Percentiles rank a stretch among this genome's conserved stretches.
These are phyloP conservation scores for Leucocoprinus birnbaumii DNA, from an alignment of 768 basidiomycete genomes.

Conservation along the genomic window DNA sequence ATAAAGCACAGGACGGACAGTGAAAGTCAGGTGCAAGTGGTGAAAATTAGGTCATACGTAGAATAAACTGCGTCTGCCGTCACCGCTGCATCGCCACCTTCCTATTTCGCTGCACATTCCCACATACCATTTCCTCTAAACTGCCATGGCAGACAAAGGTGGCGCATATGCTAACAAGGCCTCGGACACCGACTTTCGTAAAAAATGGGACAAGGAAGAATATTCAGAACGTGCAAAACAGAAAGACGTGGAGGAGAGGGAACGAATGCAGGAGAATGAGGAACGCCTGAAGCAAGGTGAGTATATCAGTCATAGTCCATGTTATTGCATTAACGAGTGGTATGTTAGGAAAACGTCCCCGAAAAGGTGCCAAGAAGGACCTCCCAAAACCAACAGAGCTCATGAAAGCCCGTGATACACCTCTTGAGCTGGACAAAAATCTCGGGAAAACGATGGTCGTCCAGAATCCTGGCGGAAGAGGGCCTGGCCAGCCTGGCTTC, in stretches of 20 bases:
- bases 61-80: neutral
- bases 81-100: neutral
- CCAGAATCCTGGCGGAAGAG: constrained; percentile 74
- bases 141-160: constrained; percentile 33
- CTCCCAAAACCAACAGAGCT: constrained; percentile 92
- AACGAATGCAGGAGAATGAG: constrained; percentile 85
- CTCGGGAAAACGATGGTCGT: constrained; percentile 95
- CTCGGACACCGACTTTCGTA: constrained; percentile 74
- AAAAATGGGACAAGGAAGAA: constrained; percentile 95
- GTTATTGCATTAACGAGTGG: constrained; percentile 5
- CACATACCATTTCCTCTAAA: neutral
- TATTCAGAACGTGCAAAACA: constrained; percentile 81
- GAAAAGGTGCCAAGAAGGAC: constrained; percentile 67
- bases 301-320: constrained; percentile 8
- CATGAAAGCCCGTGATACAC: constrained; percentile 82
- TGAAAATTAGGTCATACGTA: neutral
- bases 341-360: constrained; percentile 74
- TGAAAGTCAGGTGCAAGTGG: neutral
- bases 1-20: neutral
- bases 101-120: neutral
- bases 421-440: constrained; percentile 93
- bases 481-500: constrained; percentile 91
- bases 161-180: constrained; percentile 43
- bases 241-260: constrained; percentile 76
- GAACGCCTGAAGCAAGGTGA: constrained; percentile 81